These are phyloP conservation scores for Penicillium digitatum DNA, from an alignment of 2,329 filamentous ascomycete genomes.

Conservation along the genomic window DNA sequence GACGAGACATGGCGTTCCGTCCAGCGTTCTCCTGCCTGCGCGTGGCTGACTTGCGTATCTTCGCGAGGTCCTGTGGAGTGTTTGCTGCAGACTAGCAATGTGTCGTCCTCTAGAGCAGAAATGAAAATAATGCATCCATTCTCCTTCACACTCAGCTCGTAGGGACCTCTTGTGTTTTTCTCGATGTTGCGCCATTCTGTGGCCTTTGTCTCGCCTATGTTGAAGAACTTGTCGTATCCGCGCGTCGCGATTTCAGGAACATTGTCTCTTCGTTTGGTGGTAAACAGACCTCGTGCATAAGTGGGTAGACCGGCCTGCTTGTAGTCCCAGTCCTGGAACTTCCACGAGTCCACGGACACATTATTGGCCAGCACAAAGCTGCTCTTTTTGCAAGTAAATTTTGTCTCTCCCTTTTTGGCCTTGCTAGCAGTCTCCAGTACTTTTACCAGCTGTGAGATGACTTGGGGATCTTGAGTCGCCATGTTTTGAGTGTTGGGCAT, in stretches of 20 bases:
- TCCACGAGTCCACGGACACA: constrained; percentile 81
- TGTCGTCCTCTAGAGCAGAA: constrained; percentile 81
- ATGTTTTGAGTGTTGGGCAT: constrained; percentile 9
- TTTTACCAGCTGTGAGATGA: constrained; percentile 63
- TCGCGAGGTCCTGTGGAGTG: constrained; percentile 83
- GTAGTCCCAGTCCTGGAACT: constrained; percentile 93
- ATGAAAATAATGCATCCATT: constrained; percentile 99
- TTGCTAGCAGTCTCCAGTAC: constrained; percentile 54
- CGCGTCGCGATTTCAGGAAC: constrained; percentile 75
- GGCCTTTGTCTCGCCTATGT: constrained; percentile 72
- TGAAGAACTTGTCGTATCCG: constrained; percentile 99
- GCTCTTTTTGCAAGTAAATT: constrained; percentile 75
- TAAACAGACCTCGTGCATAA: constrained; percentile 91
- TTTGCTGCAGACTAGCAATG: constrained; percentile 95
- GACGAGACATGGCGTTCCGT: constrained; percentile 72
- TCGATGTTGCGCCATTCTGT: constrained; percentile 82
- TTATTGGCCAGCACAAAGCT: constrained; percentile 65
- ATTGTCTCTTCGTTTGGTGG: constrained; percentile 63
- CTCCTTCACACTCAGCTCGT: constrained; percentile 94
- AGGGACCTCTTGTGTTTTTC: constrained; percentile 73
- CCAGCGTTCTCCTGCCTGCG: constrained; percentile 75
- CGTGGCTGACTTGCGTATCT: constrained; percentile 73
- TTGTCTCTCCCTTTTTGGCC: constrained; percentile 48
- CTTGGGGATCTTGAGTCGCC: constrained; percentile 60
- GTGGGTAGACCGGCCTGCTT: constrained; percentile 81